Evolutionary conservation across 495 filamentous ascomycete species (phyloP).

Genomic region (Aspergillus ellipticus): DNA sequence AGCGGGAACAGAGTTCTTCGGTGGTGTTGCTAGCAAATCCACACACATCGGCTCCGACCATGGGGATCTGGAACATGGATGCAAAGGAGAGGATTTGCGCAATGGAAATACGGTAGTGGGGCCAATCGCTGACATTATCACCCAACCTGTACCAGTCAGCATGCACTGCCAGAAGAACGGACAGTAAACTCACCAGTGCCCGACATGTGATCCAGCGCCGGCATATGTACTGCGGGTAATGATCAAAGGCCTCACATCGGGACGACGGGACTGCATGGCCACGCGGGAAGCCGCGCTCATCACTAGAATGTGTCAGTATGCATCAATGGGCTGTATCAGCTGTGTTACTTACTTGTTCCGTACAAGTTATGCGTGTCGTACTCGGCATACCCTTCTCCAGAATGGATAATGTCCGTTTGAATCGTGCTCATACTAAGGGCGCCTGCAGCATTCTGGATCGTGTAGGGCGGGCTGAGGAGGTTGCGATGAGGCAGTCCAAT

Average conservation of each 20-base stretch:
- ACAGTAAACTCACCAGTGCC: slow-evolving; percentile 59
- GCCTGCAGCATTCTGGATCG: slow-evolving; percentile 69
- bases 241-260: slow-evolving; percentile 64
- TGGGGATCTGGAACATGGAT: slow-evolving; percentile 77
- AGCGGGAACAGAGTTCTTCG: slow-evolving; percentile 77
- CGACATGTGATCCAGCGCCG: slow-evolving; percentile 72
- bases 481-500: slow-evolving; percentile 60
- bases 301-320: slow-evolving; percentile 43
- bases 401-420: slow-evolving; percentile 69
- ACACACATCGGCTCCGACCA: slow-evolving; percentile 83
- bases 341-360: slow-evolving; percentile 55
- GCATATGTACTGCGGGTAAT: slow-evolving; percentile 85
- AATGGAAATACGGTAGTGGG: slow-evolving; percentile 67
- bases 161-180: neutral
- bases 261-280: slow-evolving; percentile 68
- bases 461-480: slow-evolving; percentile 68
- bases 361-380: slow-evolving; percentile 87
- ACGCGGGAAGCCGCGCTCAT: slow-evolving; percentile 66
- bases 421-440: slow-evolving; percentile 71
- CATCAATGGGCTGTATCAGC: neutral
- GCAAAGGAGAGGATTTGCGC: slow-evolving; percentile 68
- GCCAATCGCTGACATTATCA: slow-evolving; percentile 75
- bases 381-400: slow-evolving; percentile 60
- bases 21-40: slow-evolving; percentile 71
- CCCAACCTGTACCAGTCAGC: slow-evolving; percentile 49